A percentile compares a stretch with the other conserved stretches of the same genome.
Conservation (phyloP, 768 basidiomycete species). For the Trametes coccinea region DNA sequence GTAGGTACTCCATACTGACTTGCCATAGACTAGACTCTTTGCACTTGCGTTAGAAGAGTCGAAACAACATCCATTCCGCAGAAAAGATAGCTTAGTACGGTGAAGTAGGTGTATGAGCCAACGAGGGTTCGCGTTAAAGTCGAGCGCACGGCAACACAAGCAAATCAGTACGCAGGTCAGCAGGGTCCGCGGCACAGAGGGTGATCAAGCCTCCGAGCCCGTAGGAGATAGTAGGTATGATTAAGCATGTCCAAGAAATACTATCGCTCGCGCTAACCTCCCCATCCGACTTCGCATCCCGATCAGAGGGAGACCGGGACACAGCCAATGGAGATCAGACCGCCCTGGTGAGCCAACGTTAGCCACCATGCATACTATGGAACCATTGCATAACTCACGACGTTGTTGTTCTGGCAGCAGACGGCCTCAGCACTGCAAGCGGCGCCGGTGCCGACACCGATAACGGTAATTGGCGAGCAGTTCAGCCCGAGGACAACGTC, state of each 20-base stretch:
- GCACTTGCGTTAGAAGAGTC: too few relatives aligned
- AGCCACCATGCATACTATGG: too few relatives aligned
- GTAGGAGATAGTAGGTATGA: background rate
- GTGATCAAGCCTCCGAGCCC: background rate
- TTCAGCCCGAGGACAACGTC: background rate
- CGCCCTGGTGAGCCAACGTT: constrained; percentile 18
- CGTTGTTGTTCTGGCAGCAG: constrained; percentile 15
- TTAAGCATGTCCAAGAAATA: background rate
- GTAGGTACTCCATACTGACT: too few relatives aligned
- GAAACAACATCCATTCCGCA: too few relatives aligned
- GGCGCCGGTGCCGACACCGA: constrained; percentile 5
- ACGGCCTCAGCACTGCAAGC: background rate
- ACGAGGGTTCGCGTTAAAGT: too few relatives aligned
- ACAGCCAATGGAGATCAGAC: constrained; percentile 22
- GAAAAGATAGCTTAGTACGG: too few relatives aligned
- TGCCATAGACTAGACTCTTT: too few relatives aligned
- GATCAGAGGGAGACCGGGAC: constrained; percentile 14
- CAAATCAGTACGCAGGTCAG: background rate
- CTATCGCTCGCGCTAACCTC: background rate
- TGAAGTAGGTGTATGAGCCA: too few relatives aligned
- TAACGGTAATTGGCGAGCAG: constrained; percentile 14
- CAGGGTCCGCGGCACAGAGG: background rate
- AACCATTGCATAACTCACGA: too few relatives aligned
- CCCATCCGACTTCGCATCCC: background rate
- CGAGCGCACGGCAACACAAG: too few relatives aligned